A percentile compares a stretch with the other conserved stretches of the same genome.
These are phyloP conservation scores for Ganoderma meredithae DNA, from an alignment of 1,284 basidiomycete species.

Conservation along the genomic window DNA sequence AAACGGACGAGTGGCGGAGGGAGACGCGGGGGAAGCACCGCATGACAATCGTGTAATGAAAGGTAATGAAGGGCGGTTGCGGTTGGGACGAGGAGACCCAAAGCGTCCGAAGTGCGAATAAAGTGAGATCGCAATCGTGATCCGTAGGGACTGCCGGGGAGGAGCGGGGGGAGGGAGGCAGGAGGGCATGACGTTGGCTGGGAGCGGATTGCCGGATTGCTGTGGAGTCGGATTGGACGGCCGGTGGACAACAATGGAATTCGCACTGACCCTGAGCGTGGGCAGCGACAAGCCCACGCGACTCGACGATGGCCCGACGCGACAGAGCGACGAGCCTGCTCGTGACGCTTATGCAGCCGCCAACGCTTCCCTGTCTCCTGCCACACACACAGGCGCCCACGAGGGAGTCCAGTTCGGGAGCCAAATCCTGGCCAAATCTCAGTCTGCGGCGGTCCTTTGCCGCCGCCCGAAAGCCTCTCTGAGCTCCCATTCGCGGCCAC, in stretches of 20 bases:
- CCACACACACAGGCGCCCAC: background rate
- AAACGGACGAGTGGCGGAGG: background rate
- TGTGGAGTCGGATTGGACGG: background rate
- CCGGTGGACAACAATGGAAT: constrained; percentile 5
- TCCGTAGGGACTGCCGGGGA: constrained; percentile 6
- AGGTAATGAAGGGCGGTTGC: constrained; percentile 8
- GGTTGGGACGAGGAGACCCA: background rate
- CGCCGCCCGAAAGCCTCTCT: background rate
- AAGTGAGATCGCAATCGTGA: background rate
- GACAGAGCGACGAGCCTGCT: background rate
- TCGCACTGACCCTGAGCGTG: constrained; percentile 1
- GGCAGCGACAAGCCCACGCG: background rate
- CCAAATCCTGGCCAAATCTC: background rate
- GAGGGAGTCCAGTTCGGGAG: background rate
- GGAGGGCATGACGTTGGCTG: constrained; percentile 6
- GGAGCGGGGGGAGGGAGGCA: background rate
- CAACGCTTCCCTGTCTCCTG: constrained; percentile 6
- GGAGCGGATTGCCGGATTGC: constrained; percentile 7
- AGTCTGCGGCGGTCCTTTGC: background rate
- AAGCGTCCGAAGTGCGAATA: background rate
- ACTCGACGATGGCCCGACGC: background rate
- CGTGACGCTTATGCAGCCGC: constrained; percentile 2
- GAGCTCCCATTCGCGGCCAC: background rate
- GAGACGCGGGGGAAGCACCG: constrained; percentile 9
- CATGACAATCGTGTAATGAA: constrained; percentile 6